phyloP scores from a whole-genome alignment of 2,329 filamentous ascomycete genomes.

The Fusarium nodosum region DNA sequence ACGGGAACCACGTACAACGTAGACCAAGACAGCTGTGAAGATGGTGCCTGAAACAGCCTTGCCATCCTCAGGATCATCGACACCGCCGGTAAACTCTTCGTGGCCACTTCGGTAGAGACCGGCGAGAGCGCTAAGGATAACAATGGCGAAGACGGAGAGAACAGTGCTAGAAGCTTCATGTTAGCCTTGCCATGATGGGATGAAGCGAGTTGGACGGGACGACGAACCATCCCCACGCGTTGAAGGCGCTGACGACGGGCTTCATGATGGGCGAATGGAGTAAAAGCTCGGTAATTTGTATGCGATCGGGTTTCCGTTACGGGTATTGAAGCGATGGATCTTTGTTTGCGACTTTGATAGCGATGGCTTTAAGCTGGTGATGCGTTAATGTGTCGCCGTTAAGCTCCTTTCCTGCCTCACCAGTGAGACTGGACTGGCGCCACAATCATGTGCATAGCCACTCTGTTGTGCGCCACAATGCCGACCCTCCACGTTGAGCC shows the following conservation, averaged over 20 bases:
- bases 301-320: conserved; percentile 7
- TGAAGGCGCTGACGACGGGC: conserved; percentile 90
- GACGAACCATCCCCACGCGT: conserved; percentile 93
- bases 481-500: not conserved
- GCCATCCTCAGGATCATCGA: conserved; percentile 78
- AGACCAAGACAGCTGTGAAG: conserved; percentile 89
- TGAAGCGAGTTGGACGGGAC: conserved; percentile 27
- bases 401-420: conserved; percentile 49
- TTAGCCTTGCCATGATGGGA: conserved; percentile 45
- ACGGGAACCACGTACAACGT: conserved; percentile 74
- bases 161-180: conserved; percentile 71
- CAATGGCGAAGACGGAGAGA: conserved; percentile 74
- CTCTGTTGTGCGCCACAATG: conserved; percentile 15
- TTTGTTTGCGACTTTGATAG: conserved; percentile 39
- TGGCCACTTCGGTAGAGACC: conserved; percentile 83
- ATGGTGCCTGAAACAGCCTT: conserved; percentile 85
- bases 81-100: conserved; percentile 85
- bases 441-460: conserved; percentile 38
- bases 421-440: conserved; percentile 44
- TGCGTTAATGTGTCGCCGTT: conserved; percentile 40
- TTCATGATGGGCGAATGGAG: conserved; percentile 76
- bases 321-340: conserved; percentile 10
- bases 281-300: not conserved
- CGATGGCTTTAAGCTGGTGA: conserved; percentile 42
- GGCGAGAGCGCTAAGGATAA: conserved; percentile 74